Evolutionary conservation across 129 eudicot genomes (phyloP), one percentile per base, ranked within the genome.

Genomic region (Dittrichia graveolens): DNA sequence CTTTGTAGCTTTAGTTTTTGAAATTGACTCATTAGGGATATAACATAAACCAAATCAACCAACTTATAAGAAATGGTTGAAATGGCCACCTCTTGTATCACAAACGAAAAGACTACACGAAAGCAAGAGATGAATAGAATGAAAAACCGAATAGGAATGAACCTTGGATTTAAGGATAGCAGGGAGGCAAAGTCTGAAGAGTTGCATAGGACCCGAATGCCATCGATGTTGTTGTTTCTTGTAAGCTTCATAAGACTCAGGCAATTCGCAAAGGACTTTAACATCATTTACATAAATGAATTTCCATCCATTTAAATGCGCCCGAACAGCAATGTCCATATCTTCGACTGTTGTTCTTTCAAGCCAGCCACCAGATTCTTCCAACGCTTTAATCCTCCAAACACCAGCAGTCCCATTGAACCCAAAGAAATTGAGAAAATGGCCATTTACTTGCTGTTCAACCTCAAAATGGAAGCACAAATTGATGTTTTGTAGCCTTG

Each of bases 361-460:
- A 4, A 92, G 89, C 98, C 98, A 92, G 24, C 98, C 98, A 31
- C 98, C 96, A 2, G 98, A 92, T 9, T 89, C 96, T 73, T 92
- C 96, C 71, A 92, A 83, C 8, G 98, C 95, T 82, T 86, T 86
- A 54, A 89, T 92, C 76, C 97, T 85, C 97, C 96, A 92, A 7
- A 92, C 97, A 42, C 97, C 97, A 47, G 96, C 97, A 14, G 97
- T 92, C 45, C 96, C 97, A 47, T 91, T 91, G 84, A 91, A 91
- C 73, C 97, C 97, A 50, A 91, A 91, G 82, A 86, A 91, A 69
- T 85, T 83, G 5, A 92, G 84, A 53, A 77, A 92, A 81, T 53
- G 40, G n/a, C 96, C 87, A 65, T 92, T 92, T 2, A 92, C 98
- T 83, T 92, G 98, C 65, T 92, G 98, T 67, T 92, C 96, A 24